Base-by-base conservation (phyloP, 208 protist genomes). In the Endotrypanum monterogeii region DNA sequence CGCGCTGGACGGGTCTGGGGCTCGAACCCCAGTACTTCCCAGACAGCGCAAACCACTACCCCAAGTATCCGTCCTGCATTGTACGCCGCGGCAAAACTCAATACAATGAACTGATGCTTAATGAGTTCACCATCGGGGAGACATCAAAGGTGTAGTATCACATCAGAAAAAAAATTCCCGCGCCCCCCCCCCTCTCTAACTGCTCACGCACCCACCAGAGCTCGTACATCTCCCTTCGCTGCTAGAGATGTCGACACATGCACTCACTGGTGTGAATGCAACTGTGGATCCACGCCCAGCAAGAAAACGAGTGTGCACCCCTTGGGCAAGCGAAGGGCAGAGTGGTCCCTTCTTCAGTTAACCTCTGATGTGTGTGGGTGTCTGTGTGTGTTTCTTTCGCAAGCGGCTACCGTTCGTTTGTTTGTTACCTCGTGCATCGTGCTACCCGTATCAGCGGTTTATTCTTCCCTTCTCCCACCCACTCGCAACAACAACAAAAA, bases 11-110 rank as follows among this genome's bases (percentile, higher is more conserved):
- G 1, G 52, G 73, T 18, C 41, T 89, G 28, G 83, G 82, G 46
- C 73, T 92, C 56, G 88, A 92, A 73, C 79, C 83, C 18, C 85
- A 92, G 73, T 74, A 87, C 80, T 76, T 82, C 25, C 84, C 88
- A 1, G 80, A 89, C 68, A 73, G 62, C 18, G 72, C 77, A 16
- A 91, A 88, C 73, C 77, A 83, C 46, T 74, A 80, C 69, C 28
- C 61, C 50, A 80, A 78, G 67, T 83, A 82, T 57, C 85, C 84
- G 7, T 39, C 55, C 28, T 79, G 77, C 23, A 63, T 83, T n/a
- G 50, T 89, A 11, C 75, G 75, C 39, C 79, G 80, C n/a, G 83
- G 87, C 61, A 77, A 86, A 23, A 58, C 82, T 61, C 76, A 67
- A 30, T 91, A 83, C 68, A n/a, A 46, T 50, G 85, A 94, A 74